Conservation (phyloP, 768 basidiomycete species). For the Macrolepiota dolichaula region DNA sequence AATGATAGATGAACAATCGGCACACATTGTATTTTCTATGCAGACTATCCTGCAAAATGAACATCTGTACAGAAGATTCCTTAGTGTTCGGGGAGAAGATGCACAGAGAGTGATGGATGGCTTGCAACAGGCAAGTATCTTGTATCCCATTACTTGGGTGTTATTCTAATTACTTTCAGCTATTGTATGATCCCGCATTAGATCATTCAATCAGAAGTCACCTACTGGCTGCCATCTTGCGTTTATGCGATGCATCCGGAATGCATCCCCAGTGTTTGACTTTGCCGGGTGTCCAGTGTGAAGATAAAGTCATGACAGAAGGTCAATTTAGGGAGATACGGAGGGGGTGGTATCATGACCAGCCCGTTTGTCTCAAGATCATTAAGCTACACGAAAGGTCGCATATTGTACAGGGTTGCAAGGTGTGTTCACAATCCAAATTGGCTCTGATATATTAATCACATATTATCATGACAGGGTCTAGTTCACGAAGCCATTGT, state of each 20-base stretch:
- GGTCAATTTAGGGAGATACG: slow-evolving; percentile 31
- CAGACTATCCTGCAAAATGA: background rate
- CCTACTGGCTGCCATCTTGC: background rate
- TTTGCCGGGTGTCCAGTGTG: slow-evolving; percentile 14
- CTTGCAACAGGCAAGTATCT: background rate
- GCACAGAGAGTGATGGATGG: background rate
- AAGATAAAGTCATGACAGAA: slow-evolving; percentile 14
- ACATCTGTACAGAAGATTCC: background rate
- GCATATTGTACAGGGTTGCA: slow-evolving; percentile 15
- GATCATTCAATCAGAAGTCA: background rate
- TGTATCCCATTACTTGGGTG: background rate
- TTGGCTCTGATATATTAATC: background rate
- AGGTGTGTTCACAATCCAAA: slow-evolving; percentile 14
- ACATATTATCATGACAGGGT: background rate
- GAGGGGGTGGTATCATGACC: slow-evolving; percentile 18
- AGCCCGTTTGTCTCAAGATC: slow-evolving; percentile 23
- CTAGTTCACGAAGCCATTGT: slow-evolving; percentile 5
- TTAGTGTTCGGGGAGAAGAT: background rate
- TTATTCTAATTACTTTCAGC: background rate
- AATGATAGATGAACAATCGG: too few species aligned
- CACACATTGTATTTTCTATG: background rate
- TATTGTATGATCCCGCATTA: background rate
- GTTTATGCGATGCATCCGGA: slow-evolving; percentile 23
- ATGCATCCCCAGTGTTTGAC: slow-evolving; percentile 25
- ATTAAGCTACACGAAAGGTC: slow-evolving; percentile 21